Conservation (phyloP, 2,329 filamentous ascomycete genomes). For the Neofusicoccum laricinum region DNA sequence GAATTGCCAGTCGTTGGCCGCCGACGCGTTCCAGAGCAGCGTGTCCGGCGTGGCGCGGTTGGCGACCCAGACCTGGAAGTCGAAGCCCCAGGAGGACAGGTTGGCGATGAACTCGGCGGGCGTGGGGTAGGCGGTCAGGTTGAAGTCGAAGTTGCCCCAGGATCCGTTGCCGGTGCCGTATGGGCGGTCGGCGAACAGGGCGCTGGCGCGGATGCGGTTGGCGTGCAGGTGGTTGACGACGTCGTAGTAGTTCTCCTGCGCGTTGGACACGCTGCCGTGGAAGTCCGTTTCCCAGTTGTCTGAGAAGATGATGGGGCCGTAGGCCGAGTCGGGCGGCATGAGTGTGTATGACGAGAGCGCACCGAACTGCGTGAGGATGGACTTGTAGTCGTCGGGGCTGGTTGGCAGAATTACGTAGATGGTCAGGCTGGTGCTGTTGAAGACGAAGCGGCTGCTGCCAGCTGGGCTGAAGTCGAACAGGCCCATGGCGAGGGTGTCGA, state of each 20-base stretch:
- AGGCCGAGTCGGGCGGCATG: conserved; percentile 32
- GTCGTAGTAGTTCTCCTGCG: conserved; percentile 34
- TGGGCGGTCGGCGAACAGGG: conserved; percentile 34
- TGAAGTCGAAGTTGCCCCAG: conserved; percentile 38
- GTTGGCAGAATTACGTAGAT: conserved; percentile 32
- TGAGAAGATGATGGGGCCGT: conserved; percentile 36
- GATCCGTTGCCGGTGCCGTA: conserved; percentile 33
- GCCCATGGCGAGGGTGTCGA: conserved; percentile 31
- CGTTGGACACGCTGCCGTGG: conserved; percentile 30
- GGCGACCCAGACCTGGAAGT: conserved; percentile 38
- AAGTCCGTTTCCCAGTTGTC: conserved; percentile 36
- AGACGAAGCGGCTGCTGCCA: conserved; percentile 28
- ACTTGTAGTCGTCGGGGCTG: conserved; percentile 21
- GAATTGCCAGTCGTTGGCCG: conserved; percentile 32
- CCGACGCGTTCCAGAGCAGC: conserved; percentile 31
- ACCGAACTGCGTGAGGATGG: conserved; percentile 28
- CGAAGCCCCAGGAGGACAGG: conserved; percentile 30
- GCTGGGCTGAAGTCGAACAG: conserved; percentile 28
- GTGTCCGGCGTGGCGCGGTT: conserved; percentile 35
- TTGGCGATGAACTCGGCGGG: conserved; percentile 32
- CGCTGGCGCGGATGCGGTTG: conserved; percentile 31
- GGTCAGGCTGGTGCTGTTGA: conserved; percentile 28
- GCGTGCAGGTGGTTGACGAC: conserved; percentile 31
- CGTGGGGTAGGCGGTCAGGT: conserved; percentile 32
- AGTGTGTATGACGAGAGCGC: conserved; percentile 26